Base-by-base conservation (phyloP, 2,329 filamentous ascomycete species). In the Fusarium austroafricanum region DNA sequence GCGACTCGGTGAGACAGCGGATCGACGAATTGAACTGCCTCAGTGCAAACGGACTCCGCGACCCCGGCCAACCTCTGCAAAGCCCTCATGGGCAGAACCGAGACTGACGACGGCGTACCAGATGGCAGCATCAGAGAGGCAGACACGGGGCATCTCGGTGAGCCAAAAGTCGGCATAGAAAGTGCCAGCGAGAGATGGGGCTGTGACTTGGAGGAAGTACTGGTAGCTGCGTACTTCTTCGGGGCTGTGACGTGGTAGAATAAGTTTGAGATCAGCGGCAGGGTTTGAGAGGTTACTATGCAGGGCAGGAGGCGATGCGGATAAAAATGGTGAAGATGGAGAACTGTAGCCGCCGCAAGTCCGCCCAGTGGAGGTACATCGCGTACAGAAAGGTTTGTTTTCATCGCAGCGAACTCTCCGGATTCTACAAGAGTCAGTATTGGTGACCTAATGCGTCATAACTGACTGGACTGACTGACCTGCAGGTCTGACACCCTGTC, bases 81-180 rank as follows among this genome's bases (percentile, higher is more conserved):
- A 40, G 4, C 33, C 37, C 35, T 67, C 62, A 4, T 67, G 62
- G 0, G 57, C 51, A 8, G 57, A 43, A 1, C 62, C 62, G 1
- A 67, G 50, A 14, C 62, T 67, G 3, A 67, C 62, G 2, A 63
- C 47, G 1, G 64, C 64, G 14, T 67, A 62, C 64, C 64, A 67
- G 7, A 67, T 62, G 0, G 57, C 64, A 1, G 56, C 23, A 37
- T 67, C 64, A 0, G 47, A 43, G 2, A 62, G 35, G 4, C 64
- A 67, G 10, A 57, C 45, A 5, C 52, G 46, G 0, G 62, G 62
- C 2, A 67, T n/a, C 7, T 67, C 56, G 0, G 6, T 0, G 1
- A 56, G 43, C 64, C 64, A 67, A 21, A 60, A 67, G 10, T 67
- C 64, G 6, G 23, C n/a, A 7, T 67, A 43, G 5, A 67, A 67